These are phyloP conservation scores for Ceratocystis papillata DNA, from an alignment of 2,329 filamentous ascomycete genomes.

Conservation along the genomic window DNA sequence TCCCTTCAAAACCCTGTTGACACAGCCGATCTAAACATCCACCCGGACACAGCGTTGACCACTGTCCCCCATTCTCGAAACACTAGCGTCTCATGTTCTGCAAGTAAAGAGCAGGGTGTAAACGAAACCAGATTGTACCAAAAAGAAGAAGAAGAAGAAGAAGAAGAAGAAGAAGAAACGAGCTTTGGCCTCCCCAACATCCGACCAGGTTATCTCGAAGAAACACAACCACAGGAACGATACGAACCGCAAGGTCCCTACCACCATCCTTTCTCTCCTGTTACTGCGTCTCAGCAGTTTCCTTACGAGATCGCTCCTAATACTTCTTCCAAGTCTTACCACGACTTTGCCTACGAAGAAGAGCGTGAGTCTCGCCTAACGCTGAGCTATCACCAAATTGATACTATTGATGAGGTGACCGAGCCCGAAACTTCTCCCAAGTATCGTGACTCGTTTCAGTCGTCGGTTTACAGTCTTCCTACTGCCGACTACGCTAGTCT, in stretches of 20 bases:
- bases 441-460: conserved; percentile 24
- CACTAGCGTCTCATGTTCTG: conserved; percentile 21
- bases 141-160: not conserved
- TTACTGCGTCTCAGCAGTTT: not conserved
- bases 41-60: conserved; percentile 1
- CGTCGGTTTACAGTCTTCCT: conserved; percentile 24
- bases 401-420: conserved; percentile 24
- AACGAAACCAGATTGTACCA: not conserved
- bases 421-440: conserved; percentile 24
- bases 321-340: conserved; percentile 14
- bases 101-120: conserved; percentile 4
- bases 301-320: conserved; percentile 15
- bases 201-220: not conserved
- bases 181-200: not conserved
- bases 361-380: conserved; percentile 21
- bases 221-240: conserved; percentile 1
- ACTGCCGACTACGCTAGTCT: conserved; percentile 2
- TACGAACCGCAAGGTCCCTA: conserved; percentile 8
- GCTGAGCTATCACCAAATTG: conserved; percentile 22
- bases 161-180: not conserved
- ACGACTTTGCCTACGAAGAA: conserved; percentile 18
- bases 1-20: conserved; percentile 18
- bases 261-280: not conserved
- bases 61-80: conserved; percentile 18
- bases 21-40: conserved; percentile 12